These are phyloP conservation scores for Stropharia rugosoannulata DNA, from an alignment of 768 basidiomycete genomes.

Conservation along the genomic window DNA sequence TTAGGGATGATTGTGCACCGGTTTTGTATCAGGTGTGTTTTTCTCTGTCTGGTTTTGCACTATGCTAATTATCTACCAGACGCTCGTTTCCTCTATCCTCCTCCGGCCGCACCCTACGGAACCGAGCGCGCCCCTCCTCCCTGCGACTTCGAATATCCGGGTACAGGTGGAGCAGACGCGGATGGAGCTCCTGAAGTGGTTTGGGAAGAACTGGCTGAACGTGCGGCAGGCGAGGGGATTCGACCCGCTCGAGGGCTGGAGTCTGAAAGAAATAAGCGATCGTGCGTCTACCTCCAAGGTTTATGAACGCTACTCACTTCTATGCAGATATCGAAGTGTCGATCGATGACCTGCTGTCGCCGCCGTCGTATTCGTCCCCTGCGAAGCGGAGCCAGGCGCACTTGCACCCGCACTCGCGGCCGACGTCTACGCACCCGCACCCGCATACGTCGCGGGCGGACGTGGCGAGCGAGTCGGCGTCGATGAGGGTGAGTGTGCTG, in stretches of 20 bases:
- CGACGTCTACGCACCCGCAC: slow-evolving; percentile 29
- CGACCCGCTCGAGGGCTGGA: slow-evolving; percentile 81
- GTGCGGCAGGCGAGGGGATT: slow-evolving; percentile 81
- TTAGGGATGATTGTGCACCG: slow-evolving; percentile 64
- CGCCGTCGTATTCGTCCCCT: slow-evolving; percentile 19
- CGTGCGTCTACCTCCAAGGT: slow-evolving; percentile 42
- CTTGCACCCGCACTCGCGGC: slow-evolving; percentile 22
- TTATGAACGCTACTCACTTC: background rate
- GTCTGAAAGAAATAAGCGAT: slow-evolving; percentile 83
- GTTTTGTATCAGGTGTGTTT: slow-evolving; percentile 70
- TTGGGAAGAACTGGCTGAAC: slow-evolving; percentile 75
- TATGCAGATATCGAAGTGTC: slow-evolving; percentile 75
- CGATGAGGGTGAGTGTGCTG: slow-evolving; percentile 46
- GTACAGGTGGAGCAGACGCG: slow-evolving; percentile 72
- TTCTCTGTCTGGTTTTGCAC: no score
- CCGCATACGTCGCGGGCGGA: slow-evolving; percentile 35
- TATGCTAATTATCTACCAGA: slow-evolving; percentile 34
- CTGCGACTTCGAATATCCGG: slow-evolving; percentile 68
- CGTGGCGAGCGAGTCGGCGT: slow-evolving; percentile 40
- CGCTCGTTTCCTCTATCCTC: slow-evolving; percentile 70
- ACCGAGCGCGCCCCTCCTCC: slow-evolving; percentile 57
- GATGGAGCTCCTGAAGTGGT: slow-evolving; percentile 66
- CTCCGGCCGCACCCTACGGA: slow-evolving; percentile 66
- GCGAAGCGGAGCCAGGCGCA: slow-evolving; percentile 11
- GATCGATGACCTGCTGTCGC: slow-evolving; percentile 65